Conservation (phyloP, 2,329 filamentous ascomycete species). For the Aspergillus texensis region DNA sequence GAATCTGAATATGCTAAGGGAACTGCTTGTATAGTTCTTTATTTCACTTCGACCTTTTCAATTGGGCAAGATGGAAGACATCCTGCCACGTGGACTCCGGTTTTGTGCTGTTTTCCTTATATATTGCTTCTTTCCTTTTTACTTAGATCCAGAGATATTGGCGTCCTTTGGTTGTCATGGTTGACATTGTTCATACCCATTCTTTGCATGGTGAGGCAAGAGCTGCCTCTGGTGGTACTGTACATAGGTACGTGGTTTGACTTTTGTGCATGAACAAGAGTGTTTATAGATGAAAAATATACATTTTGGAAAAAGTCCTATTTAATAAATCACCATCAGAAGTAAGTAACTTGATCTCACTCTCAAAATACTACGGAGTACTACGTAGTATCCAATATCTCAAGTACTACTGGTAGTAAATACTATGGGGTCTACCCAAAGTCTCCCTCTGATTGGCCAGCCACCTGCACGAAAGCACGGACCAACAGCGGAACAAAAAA, state of each 20-base stretch:
- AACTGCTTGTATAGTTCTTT: neutral
- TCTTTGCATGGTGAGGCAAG: conserved; percentile 19
- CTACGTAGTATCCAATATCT: too few relatives aligned
- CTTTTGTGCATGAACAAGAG: conserved; percentile 6
- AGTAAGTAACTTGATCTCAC: neutral
- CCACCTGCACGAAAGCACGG: conserved; percentile 6
- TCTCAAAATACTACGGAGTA: too few relatives aligned
- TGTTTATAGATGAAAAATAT: conserved; percentile 9
- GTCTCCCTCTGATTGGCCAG: conserved; percentile 1
- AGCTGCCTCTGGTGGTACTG: conserved; percentile 8
- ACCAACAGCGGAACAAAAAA: conserved; percentile 21
- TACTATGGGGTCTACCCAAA: too few relatives aligned
- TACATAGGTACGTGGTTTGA: conserved; percentile 21
- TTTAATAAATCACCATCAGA: too few relatives aligned
- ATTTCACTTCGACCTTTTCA: neutral
- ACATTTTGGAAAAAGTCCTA: neutral
- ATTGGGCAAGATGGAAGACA: neutral
- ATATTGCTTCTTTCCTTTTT: conserved; percentile 7
- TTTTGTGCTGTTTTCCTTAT: conserved; percentile 5
- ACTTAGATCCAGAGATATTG: conserved; percentile 14
- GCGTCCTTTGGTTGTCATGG: conserved; percentile 17
- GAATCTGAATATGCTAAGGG: conserved; percentile 55
- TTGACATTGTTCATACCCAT: conserved; percentile 23
- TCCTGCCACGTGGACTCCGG: neutral
- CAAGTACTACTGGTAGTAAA: too few relatives aligned